These are phyloP conservation scores for Dryas alaskensis DNA, from an alignment of 306 rosid genomes.

Conservation along the genomic window DNA sequence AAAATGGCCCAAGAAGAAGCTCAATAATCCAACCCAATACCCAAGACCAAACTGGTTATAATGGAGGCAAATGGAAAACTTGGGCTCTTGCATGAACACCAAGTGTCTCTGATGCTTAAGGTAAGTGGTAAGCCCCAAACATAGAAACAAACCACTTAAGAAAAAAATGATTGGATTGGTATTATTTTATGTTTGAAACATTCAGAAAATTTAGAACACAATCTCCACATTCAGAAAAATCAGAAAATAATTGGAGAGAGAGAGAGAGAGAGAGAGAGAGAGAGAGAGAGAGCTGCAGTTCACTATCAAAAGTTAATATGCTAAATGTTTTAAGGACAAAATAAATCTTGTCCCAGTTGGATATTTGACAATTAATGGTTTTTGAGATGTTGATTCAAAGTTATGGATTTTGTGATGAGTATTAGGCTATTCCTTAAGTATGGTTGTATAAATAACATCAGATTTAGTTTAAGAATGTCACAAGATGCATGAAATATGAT, in stretches of 20 bases:
- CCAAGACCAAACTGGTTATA: neutral
- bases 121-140: neutral
- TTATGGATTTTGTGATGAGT: neutral
- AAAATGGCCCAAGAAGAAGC: neutral
- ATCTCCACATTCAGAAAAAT: neutral
- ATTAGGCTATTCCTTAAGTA: neutral
- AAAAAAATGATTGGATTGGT: neutral
- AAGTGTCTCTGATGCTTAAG: neutral
- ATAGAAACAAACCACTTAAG: neutral
- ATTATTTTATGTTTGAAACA: neutral
- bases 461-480: neutral
- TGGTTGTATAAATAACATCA: neutral
- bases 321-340: neutral
- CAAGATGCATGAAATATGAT: neutral
- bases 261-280: neutral
- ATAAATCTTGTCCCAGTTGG: neutral
- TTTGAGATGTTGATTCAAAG: neutral
- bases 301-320: neutral
- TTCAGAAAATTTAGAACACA: neutral
- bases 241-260: too few relatives aligned
- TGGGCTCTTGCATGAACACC: neutral
- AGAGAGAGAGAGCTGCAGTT: neutral
- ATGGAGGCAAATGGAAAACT: neutral
- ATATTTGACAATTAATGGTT: neutral
- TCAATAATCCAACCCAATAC: neutral